Base-by-base conservation (phyloP, 352 stramenopile genomes). In the Albugo laibachii region DNA sequence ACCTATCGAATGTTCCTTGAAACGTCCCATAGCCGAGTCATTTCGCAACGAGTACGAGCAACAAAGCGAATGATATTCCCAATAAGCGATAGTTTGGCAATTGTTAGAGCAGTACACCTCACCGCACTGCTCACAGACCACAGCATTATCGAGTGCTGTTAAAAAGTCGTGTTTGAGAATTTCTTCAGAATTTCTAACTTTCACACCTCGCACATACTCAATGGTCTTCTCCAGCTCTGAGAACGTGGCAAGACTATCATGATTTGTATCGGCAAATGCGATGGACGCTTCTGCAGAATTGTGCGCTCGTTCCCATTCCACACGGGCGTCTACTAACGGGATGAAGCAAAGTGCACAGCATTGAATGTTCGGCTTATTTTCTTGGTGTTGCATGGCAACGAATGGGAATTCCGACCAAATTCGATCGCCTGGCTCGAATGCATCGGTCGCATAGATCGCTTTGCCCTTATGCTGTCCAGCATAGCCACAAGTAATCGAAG, bases 301-400 rank as follows among this genome's bases (percentile, higher is more conserved):
- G 63, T 45, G 36, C 41, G 82, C 65, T 19, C 69, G 57, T 12
- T 71, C 63, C 72, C 72, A 84, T 39, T 56, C 63, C 14, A 61
- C 58, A 41, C 68, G 66, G 53, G 56, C 73, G 58, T 81, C 65
- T 52, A 83, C 74, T 19, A 83, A 59, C 47, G 67, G 69, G 46
- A 83, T 69, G 48, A 83, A 83, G 63, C 75, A 88, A 48, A 83
- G 75, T 47, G 77, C 72, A 49, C 75, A 88, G 50, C 66, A 80
- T 51, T 80, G 68, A 18, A 81, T 65, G 48, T 50, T 1, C n/a
- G 66, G 53, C 50, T 81, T 80, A 56, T 86, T 88, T 63, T 81
- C 69, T 38, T 69, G 56, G 52, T 80, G 65, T 55, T 82, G 69
- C 69, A 82, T 80, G 41, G 69, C 67, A 12, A 82, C 69, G 36